Evolutionary conservation across 2,329 filamentous ascomycete species (phyloP), one percentile per base, ranked within the genome.

Genomic region (Fusarium continuum): DNA sequence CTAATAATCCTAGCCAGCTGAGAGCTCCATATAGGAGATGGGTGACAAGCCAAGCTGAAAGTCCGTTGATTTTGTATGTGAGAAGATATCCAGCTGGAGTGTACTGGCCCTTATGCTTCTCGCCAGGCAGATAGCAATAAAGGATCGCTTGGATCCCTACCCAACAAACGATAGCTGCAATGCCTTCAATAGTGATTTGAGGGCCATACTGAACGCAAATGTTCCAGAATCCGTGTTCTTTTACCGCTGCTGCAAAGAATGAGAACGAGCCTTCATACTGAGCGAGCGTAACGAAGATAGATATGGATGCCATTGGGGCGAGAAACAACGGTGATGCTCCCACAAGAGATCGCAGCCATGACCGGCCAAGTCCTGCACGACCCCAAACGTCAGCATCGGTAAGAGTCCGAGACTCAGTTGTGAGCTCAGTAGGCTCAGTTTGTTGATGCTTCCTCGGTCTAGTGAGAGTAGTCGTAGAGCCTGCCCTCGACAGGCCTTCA

Each of bases 11-110:
- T 17, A 63, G 47, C 20, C 65, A 65, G 25, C 70, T 70, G 4
- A 72, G 57, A 1, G 32, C 40, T 5, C 64, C 63, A 40, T 74
- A 75, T 1, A 78, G 46, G 2, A 71, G 23, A 57, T 80, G 74
- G 0, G 78, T 80, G 7, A 78, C 57, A 5, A 74, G 43, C 76
- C 77, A 80, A 7, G 78, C 77, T 2, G 62, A 61, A 2, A 81
- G 64, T 0, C 79, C 79, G 59, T 81, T 81, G n/a, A 76, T 78
- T 17, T 72, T 73, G 56, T 81, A 81, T 6, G 74, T 71, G 9
- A 81, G 70, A 20, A 80, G 68, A 57, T 80, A 61, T 1, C 79
- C 79, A 14, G 78, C 79, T 4, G 79, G 79, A 0, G 78, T 81
- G 11, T 74, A 71, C 41, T 81, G 79, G 4, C 79, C 79, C 6